Evolutionary conservation across 148 eudicot species (phyloP).

Genomic region (Arbutus unedo): DNA sequence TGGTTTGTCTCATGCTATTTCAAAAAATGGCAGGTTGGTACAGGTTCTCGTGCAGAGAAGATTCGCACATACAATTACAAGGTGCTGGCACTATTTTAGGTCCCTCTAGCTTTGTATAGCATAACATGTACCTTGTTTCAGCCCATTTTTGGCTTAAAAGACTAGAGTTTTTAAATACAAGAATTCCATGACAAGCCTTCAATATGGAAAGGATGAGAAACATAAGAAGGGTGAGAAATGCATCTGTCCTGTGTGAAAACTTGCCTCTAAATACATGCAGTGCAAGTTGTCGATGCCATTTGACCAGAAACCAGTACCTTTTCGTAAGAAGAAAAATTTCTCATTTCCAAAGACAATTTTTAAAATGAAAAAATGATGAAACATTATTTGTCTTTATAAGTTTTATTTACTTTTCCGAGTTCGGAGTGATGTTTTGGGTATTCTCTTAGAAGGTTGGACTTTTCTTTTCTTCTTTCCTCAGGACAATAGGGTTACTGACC

Average conservation of each 20-base stretch:
- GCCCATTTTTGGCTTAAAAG: background rate
- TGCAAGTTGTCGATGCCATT: background rate
- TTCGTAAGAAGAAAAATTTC: background rate
- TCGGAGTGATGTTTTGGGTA: background rate
- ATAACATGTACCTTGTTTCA: background rate
- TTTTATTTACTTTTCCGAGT: background rate
- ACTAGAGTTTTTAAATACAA: background rate
- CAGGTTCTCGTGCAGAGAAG: conserved; percentile 96
- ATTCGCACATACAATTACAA: conserved; percentile 93
- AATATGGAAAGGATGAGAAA: background rate
- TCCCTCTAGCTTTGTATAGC: no score
- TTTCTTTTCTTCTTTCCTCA: conserved; percentile 19
- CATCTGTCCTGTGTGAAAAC: background rate
- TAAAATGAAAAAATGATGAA: background rate
- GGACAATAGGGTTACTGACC: conserved; percentile 98
- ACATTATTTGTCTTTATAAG: background rate
- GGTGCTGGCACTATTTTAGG: conserved; percentile 38
- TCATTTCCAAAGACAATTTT: background rate
- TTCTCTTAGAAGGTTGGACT: background rate
- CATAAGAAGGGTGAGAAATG: background rate
- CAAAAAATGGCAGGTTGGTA: conserved; percentile 75
- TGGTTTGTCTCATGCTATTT: conserved; percentile 19
- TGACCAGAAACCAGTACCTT: background rate
- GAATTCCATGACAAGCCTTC: background rate
- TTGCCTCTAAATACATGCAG: background rate